phyloP scores from a whole-genome alignment of 2,329 filamentous ascomycete genomes.

The Stachybotrys elegans region DNA sequence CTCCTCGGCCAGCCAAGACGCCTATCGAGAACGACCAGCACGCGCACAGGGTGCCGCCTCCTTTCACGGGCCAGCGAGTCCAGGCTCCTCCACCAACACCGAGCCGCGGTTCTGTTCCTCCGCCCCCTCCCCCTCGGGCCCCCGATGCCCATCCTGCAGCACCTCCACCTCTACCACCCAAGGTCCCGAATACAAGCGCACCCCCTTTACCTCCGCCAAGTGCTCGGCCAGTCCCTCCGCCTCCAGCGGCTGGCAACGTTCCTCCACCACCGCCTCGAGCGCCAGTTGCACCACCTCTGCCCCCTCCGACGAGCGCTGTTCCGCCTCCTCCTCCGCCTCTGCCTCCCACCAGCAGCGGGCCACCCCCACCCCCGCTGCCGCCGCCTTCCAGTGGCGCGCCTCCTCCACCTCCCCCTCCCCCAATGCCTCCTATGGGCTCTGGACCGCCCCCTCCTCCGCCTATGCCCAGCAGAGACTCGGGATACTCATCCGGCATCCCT shows the following conservation, averaged over 20 bases:
- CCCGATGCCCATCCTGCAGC: constrained; percentile 26
- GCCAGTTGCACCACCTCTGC: constrained; percentile 22
- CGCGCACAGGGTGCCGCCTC: constrained; percentile 66
- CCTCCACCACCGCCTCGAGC: constrained; percentile 23
- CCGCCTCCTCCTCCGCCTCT: constrained; percentile 37
- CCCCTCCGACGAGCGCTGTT: constrained; percentile 26
- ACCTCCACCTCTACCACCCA: constrained; percentile 43
- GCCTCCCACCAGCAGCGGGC: constrained; percentile 37
- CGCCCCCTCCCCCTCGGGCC: constrained; percentile 56
- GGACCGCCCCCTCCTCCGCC: constrained; percentile 48
- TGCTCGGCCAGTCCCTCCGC: constrained; percentile 47
- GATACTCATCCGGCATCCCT: constrained; percentile 50
- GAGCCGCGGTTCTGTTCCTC: constrained; percentile 64
- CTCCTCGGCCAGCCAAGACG: constrained; percentile 57
- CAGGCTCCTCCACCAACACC: constrained; percentile 64
- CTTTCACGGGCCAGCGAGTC: constrained; percentile 65
- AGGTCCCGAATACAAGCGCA: constrained; percentile 37
- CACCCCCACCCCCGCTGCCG: constrained; percentile 31
- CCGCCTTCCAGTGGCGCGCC: constrained; percentile 29
- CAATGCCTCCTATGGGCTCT: constrained; percentile 17
- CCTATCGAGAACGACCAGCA: constrained; percentile 58
- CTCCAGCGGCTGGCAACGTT: constrained; percentile 37
- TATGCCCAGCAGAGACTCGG: constrained; percentile 54
- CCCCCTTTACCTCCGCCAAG: constrained; percentile 47
- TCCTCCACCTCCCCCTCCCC: constrained; percentile 31